These are phyloP conservation scores for Apiotrichum sp. DNA, from an alignment of 1,284 basidiomycete genomes.

Conservation along the genomic window DNA sequence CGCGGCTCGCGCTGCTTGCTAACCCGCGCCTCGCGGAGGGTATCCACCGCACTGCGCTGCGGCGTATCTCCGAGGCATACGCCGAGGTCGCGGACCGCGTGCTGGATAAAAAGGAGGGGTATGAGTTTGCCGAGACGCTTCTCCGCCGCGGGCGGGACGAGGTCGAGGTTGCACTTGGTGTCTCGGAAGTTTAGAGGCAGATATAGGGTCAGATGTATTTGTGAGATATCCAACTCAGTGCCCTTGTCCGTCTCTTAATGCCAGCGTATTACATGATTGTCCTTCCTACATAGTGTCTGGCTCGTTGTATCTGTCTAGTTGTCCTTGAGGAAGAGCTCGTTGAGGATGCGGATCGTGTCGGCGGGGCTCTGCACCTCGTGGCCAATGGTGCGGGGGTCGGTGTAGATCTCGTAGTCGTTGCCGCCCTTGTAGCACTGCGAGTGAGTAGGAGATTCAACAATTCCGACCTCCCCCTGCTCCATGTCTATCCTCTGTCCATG, in stretches of 20 bases:
- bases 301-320: slow-evolving; percentile 9
- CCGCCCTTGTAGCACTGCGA: slow-evolving; percentile 59
- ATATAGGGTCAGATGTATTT: too few relatives aligned
- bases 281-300: background rate
- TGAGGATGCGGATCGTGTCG: slow-evolving; percentile 68
- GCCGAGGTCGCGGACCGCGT: slow-evolving; percentile 65
- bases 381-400: slow-evolving; percentile 75
- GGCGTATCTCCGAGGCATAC: slow-evolving; percentile 64
- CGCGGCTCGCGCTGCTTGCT: slow-evolving; percentile 66
- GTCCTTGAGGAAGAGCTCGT: slow-evolving; percentile 61
- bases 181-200: slow-evolving; percentile 8
- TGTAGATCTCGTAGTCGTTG: slow-evolving; percentile 92
- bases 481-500: background rate
- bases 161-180: slow-evolving; percentile 48
- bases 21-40: slow-evolving; percentile 59
- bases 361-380: slow-evolving; percentile 71
- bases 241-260: background rate
- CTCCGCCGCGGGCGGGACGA: slow-evolving; percentile 59
- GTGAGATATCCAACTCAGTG: too few relatives aligned
- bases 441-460: background rate
- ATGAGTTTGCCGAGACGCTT: slow-evolving; percentile 81
- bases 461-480: too few relatives aligned
- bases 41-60: slow-evolving; percentile 69
- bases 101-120: slow-evolving; percentile 64
- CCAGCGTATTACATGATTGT: background rate